phyloP scores from a whole-genome alignment of 1,284 basidiomycete species.

The Bjerkandera adusta region DNA sequence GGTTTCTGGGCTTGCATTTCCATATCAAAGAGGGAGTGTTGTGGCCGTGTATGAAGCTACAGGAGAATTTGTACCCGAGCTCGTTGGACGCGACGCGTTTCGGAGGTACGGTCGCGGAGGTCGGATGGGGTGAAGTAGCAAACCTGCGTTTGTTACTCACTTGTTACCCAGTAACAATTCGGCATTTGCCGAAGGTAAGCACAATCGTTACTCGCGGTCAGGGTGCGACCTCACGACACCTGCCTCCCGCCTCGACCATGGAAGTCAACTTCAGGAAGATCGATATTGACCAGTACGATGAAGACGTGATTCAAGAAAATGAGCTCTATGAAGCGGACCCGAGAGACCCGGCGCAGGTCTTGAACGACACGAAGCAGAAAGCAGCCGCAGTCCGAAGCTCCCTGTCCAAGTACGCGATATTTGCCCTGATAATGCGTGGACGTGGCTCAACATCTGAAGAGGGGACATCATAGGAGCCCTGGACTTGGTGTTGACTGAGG shows the following conservation, averaged over 20 bases:
- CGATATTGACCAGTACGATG: constrained; percentile 92
- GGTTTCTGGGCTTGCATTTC: constrained; percentile 16
- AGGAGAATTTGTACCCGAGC: constrained; percentile 22
- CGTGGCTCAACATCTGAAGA: constrained; percentile 40
- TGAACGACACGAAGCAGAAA: constrained; percentile 77
- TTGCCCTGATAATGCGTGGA: not conserved
- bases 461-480: constrained; percentile 78
- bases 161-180: constrained; percentile 50
- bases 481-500: constrained; percentile 64
- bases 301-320: constrained; percentile 82
- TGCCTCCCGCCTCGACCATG: constrained; percentile 65
- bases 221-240: constrained; percentile 61
- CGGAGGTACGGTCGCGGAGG: constrained; percentile 54
- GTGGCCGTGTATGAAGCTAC: not conserved
- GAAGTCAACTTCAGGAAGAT: constrained; percentile 86
- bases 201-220: not conserved
- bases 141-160: constrained; percentile 51
- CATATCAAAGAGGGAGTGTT: not conserved
- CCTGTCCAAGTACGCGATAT: constrained; percentile 64
- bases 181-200: constrained; percentile 36
- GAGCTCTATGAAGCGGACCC: constrained; percentile 90
- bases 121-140: constrained; percentile 54
- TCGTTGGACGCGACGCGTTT: constrained; percentile 54
- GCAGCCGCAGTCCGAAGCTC: constrained; percentile 70
- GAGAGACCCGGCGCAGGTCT: constrained; percentile 70